A percentile compares a stretch with the other conserved stretches of the same genome.
phyloP scores from a whole-genome alignment of 1,284 basidiomycete genomes.

The Takashimella koratensis region DNA sequence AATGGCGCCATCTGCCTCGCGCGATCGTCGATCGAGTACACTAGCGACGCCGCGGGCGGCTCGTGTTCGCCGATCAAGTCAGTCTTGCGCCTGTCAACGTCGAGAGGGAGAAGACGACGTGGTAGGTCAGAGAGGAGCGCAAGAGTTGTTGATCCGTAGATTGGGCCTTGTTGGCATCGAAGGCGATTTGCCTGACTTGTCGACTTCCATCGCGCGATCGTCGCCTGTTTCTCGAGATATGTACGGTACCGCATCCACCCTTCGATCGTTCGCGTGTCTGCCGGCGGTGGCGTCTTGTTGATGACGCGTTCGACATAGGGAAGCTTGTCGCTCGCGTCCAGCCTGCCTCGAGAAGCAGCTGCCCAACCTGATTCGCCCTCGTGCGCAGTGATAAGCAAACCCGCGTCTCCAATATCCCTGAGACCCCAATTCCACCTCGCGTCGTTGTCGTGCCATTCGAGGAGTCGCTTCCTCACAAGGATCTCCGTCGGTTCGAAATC shows the following conservation, averaged over 20 bases:
- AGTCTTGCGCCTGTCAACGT: slow-evolving; percentile 44
- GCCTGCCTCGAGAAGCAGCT: slow-evolving; percentile 55
- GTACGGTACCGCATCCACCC: slow-evolving; percentile 64
- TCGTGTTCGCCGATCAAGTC: slow-evolving; percentile 49
- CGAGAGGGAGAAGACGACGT: slow-evolving; percentile 59
- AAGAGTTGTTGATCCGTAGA: slow-evolving; percentile 65
- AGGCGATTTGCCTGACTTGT: slow-evolving; percentile 69
- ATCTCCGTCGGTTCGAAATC: slow-evolving; percentile 87
- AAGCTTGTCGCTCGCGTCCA: slow-evolving; percentile 70
- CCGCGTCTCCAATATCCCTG: slow-evolving; percentile 57
- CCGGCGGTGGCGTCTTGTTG: slow-evolving; percentile 47
- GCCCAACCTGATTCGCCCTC: slow-evolving; percentile 53
- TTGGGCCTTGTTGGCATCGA: slow-evolving; percentile 63
- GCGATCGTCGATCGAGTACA: slow-evolving; percentile 66
- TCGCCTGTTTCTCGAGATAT: slow-evolving; percentile 58
- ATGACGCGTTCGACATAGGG: slow-evolving; percentile 59
- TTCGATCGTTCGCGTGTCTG: slow-evolving; percentile 68
- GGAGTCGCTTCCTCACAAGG: slow-evolving; percentile 68
- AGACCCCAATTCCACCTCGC: not conserved
- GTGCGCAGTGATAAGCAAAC: slow-evolving; percentile 60
- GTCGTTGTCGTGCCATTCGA: slow-evolving; percentile 51
- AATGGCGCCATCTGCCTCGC: slow-evolving; percentile 57
- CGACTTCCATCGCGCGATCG: slow-evolving; percentile 64
- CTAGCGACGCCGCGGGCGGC: slow-evolving; percentile 46
- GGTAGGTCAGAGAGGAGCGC: slow-evolving; percentile 49